Evolutionary conservation across 495 filamentous ascomycete genomes (phyloP).

Genomic region (Oidiodendron maius): DNA sequence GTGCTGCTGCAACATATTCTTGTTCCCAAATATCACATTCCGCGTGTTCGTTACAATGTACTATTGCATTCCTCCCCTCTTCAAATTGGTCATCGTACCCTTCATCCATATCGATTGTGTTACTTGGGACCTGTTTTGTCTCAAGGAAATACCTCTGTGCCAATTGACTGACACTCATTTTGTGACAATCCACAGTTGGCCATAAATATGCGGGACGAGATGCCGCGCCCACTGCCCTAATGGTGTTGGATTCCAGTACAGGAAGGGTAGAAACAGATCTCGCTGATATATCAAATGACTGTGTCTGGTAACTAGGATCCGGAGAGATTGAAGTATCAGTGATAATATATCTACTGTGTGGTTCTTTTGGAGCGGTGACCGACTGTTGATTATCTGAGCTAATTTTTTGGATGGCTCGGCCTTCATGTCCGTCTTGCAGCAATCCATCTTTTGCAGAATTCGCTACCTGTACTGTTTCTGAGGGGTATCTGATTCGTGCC

Average conservation of each 20-base stretch:
- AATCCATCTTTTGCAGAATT: background rate
- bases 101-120: background rate
- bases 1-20: background rate
- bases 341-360: too few species aligned
- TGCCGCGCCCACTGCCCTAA: too few species aligned
- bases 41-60: background rate
- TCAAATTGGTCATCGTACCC: background rate
- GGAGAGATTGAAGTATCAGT: too few species aligned
- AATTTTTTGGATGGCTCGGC: too few species aligned
- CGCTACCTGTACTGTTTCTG: conserved; percentile 1
- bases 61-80: background rate
- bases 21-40: conserved; percentile 1
- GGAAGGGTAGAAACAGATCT: too few species aligned
- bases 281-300: too few species aligned
- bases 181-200: background rate
- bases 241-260: too few species aligned
- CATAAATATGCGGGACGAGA: background rate
- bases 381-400: too few species aligned
- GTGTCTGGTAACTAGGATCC: too few species aligned
- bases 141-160: background rate
- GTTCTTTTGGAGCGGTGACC: too few species aligned
- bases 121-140: background rate
- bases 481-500: conserved; percentile 13
- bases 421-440: background rate
- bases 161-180: conserved; percentile 1